Base-by-base conservation (phyloP, 163 green algal species). In the Scenedesmus sp. region DNA sequence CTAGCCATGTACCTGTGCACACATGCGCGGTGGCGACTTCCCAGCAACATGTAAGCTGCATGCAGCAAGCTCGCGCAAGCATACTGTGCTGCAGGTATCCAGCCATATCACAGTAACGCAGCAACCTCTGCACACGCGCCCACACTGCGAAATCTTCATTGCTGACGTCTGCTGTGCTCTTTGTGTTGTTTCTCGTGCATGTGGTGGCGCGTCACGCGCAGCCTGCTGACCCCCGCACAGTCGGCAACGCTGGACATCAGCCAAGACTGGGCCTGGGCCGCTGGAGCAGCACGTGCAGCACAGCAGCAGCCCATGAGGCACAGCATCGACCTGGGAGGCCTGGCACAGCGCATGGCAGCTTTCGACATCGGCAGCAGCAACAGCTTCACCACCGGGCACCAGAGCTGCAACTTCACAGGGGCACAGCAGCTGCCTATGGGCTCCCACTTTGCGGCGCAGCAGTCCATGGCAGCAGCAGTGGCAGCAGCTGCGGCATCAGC, bases 281-380 rank as follows among this genome's bases (percentile, higher is more conserved):
- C 57, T 9, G n/a, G 57, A 34, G 56, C 87, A 60, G 13, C 70
- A 60, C 70, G 55, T 4, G n/a, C 77, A 62, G 62, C 52, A 26
- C 13, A 7, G 7, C 62, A 86, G 64, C 62, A 86, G 64, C 87
- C 87, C 18, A 23, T 66, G 7, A 66, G 87, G 55, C 87, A 87
- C 76, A 91, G 87, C 76, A 67, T 91, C 23, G 87, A 91, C 34
- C 16, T 91, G 55, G 87, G 87, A 2, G 76, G 76, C 34, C 55
- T 91, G 34, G 59, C 87, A 54, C 74, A 87, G 55, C 57, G n/a
- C 59, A 64, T 91, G 87, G 54, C 73, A 46, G 73, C 46, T 16
- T 67, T 66, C 54, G 86, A 84, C 18, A 81, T 90, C 46, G 56
- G 46, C 81, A 67, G 81, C 26, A 60, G 81, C 77, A 8, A 59